Percentiles rank a stretch among this genome's conserved stretches.
These are phyloP conservation scores for Blastobotrys muscicola DNA, from an alignment of 805 yeast species.

Conservation along the genomic window DNA sequence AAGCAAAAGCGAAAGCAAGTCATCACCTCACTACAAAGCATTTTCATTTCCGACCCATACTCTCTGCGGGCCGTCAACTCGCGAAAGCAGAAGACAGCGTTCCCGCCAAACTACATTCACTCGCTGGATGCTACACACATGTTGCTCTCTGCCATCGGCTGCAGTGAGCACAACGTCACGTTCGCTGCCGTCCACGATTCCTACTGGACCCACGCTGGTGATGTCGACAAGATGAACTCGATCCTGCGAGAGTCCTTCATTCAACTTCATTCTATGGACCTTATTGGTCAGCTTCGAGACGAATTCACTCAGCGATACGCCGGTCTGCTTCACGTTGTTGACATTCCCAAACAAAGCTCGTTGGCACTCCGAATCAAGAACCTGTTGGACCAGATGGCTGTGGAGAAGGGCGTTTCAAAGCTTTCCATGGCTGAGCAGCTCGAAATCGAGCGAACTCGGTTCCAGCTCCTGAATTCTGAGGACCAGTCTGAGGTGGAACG, in stretches of 20 bases:
- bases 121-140: slow-evolving; percentile 95
- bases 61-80: slow-evolving; percentile 73
- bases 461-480: slow-evolving; percentile 41
- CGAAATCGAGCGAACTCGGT: slow-evolving; percentile 56
- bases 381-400: slow-evolving; percentile 40
- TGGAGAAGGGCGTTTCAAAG: slow-evolving; percentile 40
- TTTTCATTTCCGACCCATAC: slow-evolving; percentile 83
- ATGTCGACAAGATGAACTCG: slow-evolving; percentile 61
- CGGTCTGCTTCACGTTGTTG: slow-evolving; percentile 53
- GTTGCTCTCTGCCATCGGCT: slow-evolving; percentile 77
- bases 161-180: slow-evolving; percentile 52
- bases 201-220: slow-evolving; percentile 94
- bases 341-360: slow-evolving; percentile 43
- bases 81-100: slow-evolving; percentile 83
- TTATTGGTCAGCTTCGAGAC: slow-evolving; percentile 56
- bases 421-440: slow-evolving; percentile 67
- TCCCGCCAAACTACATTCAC: slow-evolving; percentile 93
- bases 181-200: slow-evolving; percentile 98
- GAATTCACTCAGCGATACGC: slow-evolving; percentile 79
- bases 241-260: slow-evolving; percentile 73
- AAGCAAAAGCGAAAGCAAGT: slow-evolving; percentile 54
- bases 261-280: slow-evolving; percentile 60
- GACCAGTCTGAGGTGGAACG: slow-evolving; percentile 29
- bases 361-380: slow-evolving; percentile 41
- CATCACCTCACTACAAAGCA: slow-evolving; percentile 76